These are phyloP conservation scores for Sclerotiophoma versabilis DNA, from an alignment of 2,329 filamentous ascomycete species.

Conservation along the genomic window DNA sequence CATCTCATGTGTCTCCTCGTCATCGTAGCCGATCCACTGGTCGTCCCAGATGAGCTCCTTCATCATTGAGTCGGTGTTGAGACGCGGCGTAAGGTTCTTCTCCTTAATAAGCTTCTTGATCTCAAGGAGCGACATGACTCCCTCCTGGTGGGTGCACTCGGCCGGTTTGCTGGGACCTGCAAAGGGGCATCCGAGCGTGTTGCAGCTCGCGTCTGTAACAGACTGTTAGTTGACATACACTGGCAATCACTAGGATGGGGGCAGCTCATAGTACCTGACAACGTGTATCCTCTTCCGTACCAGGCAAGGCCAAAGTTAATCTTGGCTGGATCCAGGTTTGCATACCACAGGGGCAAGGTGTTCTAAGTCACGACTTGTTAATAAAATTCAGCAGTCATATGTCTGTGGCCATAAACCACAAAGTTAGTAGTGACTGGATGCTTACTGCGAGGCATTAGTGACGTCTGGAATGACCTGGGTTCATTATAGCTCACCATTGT, in stretches of 20 bases:
- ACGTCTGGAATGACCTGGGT: too few relatives aligned
- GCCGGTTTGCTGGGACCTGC: not conserved
- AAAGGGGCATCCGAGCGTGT: slow-evolving; percentile 12
- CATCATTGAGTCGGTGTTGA: slow-evolving; percentile 31
- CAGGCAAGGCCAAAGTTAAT: slow-evolving; percentile 56
- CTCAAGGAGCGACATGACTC: not conserved
- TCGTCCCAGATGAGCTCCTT: slow-evolving; percentile 43
- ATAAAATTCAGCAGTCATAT: too few relatives aligned
- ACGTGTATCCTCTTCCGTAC: slow-evolving; percentile 51
- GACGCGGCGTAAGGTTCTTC: not conserved
- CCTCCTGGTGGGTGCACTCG: not conserved
- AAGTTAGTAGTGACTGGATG: too few relatives aligned
- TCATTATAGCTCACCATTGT: too few relatives aligned
- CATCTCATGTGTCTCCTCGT: slow-evolving; percentile 47
- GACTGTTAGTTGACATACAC: too few relatives aligned
- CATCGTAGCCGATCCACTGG: slow-evolving; percentile 52
- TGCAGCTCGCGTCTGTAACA: too few relatives aligned
- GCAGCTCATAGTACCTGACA: slow-evolving; percentile 19
- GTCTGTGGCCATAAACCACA: too few relatives aligned
- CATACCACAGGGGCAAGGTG: too few relatives aligned
- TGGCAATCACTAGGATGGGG: too few relatives aligned
- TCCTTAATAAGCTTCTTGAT: not conserved
- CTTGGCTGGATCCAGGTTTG: too few relatives aligned
- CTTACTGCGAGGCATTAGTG: too few relatives aligned
- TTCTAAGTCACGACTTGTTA: too few relatives aligned